These are phyloP conservation scores for Xylariaceae sp. DNA, from an alignment of 2,329 filamentous ascomycete genomes.

Conservation along the genomic window DNA sequence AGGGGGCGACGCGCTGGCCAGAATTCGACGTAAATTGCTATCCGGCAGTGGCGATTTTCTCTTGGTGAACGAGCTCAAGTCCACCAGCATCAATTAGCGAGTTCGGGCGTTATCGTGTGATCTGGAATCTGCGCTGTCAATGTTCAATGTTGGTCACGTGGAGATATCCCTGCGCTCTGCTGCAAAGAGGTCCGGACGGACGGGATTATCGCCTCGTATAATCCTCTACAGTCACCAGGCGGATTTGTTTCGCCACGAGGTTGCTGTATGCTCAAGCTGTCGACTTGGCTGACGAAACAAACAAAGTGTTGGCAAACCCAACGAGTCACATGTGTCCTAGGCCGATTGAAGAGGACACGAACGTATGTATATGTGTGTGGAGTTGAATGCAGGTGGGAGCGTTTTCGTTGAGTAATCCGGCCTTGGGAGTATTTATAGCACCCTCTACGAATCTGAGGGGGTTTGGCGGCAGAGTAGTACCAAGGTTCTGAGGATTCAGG, in stretches of 20 bases:
- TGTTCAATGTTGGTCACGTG: background rate
- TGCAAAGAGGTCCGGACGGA: background rate
- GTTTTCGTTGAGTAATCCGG: background rate
- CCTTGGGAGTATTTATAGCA: background rate
- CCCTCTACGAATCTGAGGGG: background rate
- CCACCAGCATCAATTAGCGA: background rate
- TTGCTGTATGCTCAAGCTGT: background rate
- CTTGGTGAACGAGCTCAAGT: background rate
- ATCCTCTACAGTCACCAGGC: background rate
- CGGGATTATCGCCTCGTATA: background rate
- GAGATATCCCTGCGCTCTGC: background rate
- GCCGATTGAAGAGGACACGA: background rate
- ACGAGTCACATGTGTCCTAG: background rate
- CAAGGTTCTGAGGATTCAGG: background rate
- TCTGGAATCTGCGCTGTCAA: background rate
- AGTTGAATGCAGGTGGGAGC: background rate
- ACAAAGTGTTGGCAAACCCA: background rate
- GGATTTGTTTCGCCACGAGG: background rate
- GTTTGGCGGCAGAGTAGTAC: background rate
- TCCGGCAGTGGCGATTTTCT: background rate
- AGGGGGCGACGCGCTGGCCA: background rate
- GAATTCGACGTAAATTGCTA: background rate
- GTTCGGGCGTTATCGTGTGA: background rate
- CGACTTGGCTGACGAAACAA: background rate
- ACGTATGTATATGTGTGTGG: background rate